A percentile compares a stretch with the other conserved stretches of the same genome.
phyloP scores from a whole-genome alignment of 768 basidiomycete species.

The Clitopilus hobsonii region DNA sequence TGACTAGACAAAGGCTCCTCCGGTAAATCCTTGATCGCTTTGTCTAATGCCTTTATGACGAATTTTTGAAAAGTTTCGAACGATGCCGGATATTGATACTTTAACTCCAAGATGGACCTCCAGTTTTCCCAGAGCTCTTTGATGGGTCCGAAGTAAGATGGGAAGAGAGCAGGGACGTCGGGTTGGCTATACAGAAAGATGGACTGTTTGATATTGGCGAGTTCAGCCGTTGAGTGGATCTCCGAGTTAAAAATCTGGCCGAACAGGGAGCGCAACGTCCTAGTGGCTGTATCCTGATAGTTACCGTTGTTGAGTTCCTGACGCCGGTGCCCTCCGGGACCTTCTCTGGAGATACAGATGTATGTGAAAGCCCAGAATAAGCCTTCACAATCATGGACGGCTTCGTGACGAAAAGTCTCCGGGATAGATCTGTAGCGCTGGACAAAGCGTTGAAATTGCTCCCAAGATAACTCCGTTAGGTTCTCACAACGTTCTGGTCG shows the following conservation, averaged over 20 bases:
- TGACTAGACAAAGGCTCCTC: background rate
- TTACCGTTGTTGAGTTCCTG: background rate
- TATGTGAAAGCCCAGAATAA: background rate
- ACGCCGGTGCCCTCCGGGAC: background rate
- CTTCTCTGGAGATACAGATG: background rate
- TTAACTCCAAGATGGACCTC: background rate
- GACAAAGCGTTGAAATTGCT: background rate
- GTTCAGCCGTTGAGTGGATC: background rate
- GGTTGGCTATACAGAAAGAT: background rate
- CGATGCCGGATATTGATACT: background rate
- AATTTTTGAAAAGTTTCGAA: background rate
- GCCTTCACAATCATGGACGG: background rate
- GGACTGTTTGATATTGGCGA: background rate
- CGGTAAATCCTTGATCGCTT: background rate
- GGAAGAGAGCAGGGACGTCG: background rate
- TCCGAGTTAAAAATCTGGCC: background rate
- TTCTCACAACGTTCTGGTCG: background rate
- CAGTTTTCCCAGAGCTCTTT: background rate
- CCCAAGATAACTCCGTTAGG: background rate
- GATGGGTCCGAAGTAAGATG: background rate
- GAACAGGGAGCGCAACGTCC: background rate
- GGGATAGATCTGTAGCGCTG: background rate
- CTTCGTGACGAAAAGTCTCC: background rate
- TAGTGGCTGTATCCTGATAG: background rate
- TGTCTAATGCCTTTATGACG: background rate